Percentiles rank a stretch among this genome's conserved stretches.
Conservation (phyloP, 805 yeast species). For the Ogataea pignaliae region DNA sequence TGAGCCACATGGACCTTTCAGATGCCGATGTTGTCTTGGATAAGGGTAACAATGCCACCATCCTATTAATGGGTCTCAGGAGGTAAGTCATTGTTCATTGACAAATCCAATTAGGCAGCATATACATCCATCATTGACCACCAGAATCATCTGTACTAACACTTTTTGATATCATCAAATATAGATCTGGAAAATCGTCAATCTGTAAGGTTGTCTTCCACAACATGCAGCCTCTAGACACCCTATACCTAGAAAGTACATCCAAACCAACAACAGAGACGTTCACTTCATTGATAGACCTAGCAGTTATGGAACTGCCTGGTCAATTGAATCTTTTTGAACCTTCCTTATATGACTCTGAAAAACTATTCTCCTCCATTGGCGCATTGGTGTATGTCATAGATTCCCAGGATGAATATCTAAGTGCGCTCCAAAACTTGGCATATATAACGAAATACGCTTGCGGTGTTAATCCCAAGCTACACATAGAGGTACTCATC, state of each 20-base stretch:
- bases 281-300: slow-evolving; percentile 76
- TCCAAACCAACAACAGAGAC: slow-evolving; percentile 83
- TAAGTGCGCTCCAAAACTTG: slow-evolving; percentile 84
- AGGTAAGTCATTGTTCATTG: slow-evolving; percentile 31
- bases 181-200: slow-evolving; percentile 88
- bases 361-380: slow-evolving; percentile 68
- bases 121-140: background rate
- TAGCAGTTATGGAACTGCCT: slow-evolving; percentile 90
- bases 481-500: slow-evolving; percentile 87
- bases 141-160: slow-evolving; percentile 5
- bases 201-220: slow-evolving; percentile 95
- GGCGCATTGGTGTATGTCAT: slow-evolving; percentile 93
- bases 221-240: slow-evolving; percentile 93
- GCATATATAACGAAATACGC: slow-evolving; percentile 88
- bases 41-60: slow-evolving; percentile 67
- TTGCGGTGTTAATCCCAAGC: slow-evolving; percentile 72
- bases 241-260: slow-evolving; percentile 85
- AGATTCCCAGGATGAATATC: slow-evolving; percentile 92
- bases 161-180: background rate
- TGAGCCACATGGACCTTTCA: slow-evolving; percentile 12
- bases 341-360: slow-evolving; percentile 70
- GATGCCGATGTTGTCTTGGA: slow-evolving; percentile 26
- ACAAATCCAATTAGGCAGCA: background rate
- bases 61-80: slow-evolving; percentile 83
- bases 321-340: slow-evolving; percentile 90